These are phyloP conservation scores for Afroboletus lepidellus DNA, from an alignment of 1,284 basidiomycete species.

Conservation along the genomic window DNA sequence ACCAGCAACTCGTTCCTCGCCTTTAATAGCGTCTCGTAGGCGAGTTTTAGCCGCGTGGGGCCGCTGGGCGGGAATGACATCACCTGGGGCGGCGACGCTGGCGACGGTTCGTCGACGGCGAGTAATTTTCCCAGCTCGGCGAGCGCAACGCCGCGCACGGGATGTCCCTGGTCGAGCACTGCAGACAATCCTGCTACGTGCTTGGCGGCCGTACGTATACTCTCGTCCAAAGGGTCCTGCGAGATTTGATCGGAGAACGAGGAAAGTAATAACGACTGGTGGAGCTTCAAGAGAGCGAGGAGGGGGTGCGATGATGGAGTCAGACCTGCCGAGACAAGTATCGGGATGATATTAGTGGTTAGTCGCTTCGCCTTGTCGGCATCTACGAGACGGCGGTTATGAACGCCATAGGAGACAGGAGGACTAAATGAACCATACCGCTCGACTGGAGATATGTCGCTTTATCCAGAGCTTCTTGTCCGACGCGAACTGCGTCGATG, in stretches of 20 bases:
- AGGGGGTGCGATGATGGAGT: slow-evolving; percentile 72
- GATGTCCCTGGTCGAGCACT: slow-evolving; percentile 70
- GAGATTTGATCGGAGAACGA: slow-evolving; percentile 39
- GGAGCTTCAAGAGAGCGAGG: slow-evolving; percentile 68
- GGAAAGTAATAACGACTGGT: slow-evolving; percentile 62
- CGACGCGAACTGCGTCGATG: slow-evolving; percentile 59
- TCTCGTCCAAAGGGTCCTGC: slow-evolving; percentile 61
- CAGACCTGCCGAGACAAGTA: slow-evolving; percentile 54
- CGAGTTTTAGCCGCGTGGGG: slow-evolving; percentile 56
- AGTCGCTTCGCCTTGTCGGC: slow-evolving; percentile 54
- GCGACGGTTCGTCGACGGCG: slow-evolving; percentile 66
- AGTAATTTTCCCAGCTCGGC: slow-evolving; percentile 83
- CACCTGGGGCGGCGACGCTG: slow-evolving; percentile 18
- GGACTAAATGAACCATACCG: slow-evolving; percentile 39
- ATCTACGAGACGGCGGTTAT: slow-evolving; percentile 39
- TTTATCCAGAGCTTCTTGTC: slow-evolving; percentile 68
- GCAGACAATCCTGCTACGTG: slow-evolving; percentile 55
- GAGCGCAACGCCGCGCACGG: slow-evolving; percentile 71
- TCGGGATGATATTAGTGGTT: slow-evolving; percentile 64
- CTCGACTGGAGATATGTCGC: slow-evolving; percentile 58
- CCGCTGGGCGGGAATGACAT: slow-evolving; percentile 63
- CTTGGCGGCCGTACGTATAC: slow-evolving; percentile 56
- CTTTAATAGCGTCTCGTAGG: slow-evolving; percentile 58
- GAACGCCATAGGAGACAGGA: background rate
- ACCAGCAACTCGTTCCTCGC: slow-evolving; percentile 59